These are phyloP conservation scores for Vickermania ingenoplastis DNA, from an alignment of 208 protist species.

Conservation along the genomic window DNA sequence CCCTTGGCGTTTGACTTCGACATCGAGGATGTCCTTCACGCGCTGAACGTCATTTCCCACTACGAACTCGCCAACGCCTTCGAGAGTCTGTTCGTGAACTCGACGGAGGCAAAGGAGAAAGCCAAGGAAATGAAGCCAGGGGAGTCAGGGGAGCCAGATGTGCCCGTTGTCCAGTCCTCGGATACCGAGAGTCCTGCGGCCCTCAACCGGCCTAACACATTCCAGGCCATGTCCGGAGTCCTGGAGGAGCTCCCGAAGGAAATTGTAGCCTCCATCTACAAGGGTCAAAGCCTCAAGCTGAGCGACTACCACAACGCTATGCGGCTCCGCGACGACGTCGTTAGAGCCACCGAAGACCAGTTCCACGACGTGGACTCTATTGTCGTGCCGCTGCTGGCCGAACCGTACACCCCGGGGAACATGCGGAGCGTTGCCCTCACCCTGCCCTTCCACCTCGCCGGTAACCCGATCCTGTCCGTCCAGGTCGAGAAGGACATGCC, in stretches of 20 bases:
- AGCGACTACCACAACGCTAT: conserved; percentile 66
- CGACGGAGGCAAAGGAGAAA: not conserved
- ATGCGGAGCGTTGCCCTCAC: conserved; percentile 50
- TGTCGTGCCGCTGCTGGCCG: conserved; percentile 61
- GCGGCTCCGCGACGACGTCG: conserved; percentile 68
- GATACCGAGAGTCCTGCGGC: conserved; percentile 1
- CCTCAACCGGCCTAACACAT: conserved; percentile 17
- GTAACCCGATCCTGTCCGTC: conserved; percentile 76
- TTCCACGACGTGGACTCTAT: conserved; percentile 81
- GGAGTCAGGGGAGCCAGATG: not conserved
- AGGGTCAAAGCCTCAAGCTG: conserved; percentile 36
- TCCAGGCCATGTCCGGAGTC: conserved; percentile 20
- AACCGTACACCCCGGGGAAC: conserved; percentile 59
- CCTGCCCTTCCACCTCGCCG: conserved; percentile 68
- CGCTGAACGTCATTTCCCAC: conserved; percentile 48
- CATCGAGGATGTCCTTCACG: conserved; percentile 52
- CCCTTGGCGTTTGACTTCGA: conserved; percentile 72
- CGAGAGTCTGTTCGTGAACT: conserved; percentile 22
- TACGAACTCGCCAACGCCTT: conserved; percentile 70
- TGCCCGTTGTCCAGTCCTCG: not conserved
- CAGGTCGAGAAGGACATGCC: conserved; percentile 60
- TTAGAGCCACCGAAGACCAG: conserved; percentile 67
- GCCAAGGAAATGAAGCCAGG: not conserved
- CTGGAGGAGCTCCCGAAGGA: conserved; percentile 56
- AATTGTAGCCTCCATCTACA: conserved; percentile 38